Evolutionary conservation across 352 stramenopile species (phyloP), one percentile per base, ranked within the genome.

Genomic region (Globisporangium orthogonon): DNA sequence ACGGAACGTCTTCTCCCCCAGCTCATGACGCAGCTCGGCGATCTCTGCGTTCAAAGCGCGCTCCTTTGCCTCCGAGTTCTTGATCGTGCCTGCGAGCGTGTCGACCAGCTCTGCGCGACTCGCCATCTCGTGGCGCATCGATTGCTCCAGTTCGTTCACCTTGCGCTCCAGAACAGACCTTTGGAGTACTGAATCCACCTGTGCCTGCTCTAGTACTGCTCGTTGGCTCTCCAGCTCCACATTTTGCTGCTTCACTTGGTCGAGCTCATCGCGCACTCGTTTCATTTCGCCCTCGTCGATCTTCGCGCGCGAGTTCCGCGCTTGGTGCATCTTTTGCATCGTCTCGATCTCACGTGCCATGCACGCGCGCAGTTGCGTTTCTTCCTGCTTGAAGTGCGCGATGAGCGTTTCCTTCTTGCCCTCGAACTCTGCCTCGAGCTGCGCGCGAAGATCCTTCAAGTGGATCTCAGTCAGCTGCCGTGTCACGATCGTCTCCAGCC

Each of bases 91-190:
- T 2, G 78, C 77, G 15, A 94, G 53, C 7, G 80, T 91, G 48
- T 94, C 84, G 4, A 94, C 75, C 2, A 94, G 58, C 59, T 90
- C 78, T 6, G 78, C 73, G n/a, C 84, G 82, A 56, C 70, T 89
- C 4, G 52, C 58, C 63, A 86, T 77, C 29, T 91, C 84, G n/a
- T 78, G 65, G 0, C 61, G 73, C 40, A 89, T 65, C 15, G 78
- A 50, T 5, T 67, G 37, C 61, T 91, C 76, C 31, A 88, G 58
- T 23, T 87, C 74, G 1, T 63, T 64, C 29, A 88, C 68, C 39
- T 90, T 83, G 5, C 55, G 55, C 56, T 73, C 58, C 28, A 90
- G 58, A 3, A 66, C 52, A 11, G 48, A 29, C 11, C 76, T 80
- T 46, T 82, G 64, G 33, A 61, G 67, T 4, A 58, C 28, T 11